Evolutionary conservation across 192 early-diverging fungal species (phyloP), one percentile per base, ranked within the genome.

Genomic region (Globomyces pollinis-pini): DNA sequence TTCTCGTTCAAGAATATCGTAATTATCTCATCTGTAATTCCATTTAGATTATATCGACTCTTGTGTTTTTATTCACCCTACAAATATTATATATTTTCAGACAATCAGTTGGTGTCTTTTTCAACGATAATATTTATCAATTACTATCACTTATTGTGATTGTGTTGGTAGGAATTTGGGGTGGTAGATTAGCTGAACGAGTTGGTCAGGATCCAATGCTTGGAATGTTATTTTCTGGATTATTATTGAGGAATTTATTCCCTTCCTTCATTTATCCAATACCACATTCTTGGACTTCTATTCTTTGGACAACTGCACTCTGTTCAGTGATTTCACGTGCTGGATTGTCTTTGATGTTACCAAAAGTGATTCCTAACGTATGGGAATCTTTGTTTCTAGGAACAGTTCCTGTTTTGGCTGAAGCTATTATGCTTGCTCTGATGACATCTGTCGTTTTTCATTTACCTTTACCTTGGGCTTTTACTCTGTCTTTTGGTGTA

Each of bases 201-300:
- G 18, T 47, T 3, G 16, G 33, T 18, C 44, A 50, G 18, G 44
- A 26, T 35, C 32, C 57, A 15, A 72, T 72, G 70, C 42, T 72
- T 2, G 65, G 66, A 13, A 72, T 72, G 70, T 55, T 72, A 7
- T 1, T 64, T n/a, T 50, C 65, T 4, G 70, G 70, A 3, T 45
- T 72, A 26, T 28, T 68, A 11, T 30, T 65, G 21, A 29, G 70
- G 16, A 72, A 72, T 36, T 28, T 65, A 29, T 62, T 72, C 3
- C 62, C 62, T 1, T 21, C 26, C 3, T 20, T 72, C 33, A 61
- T 68, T 42, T 24, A 65, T 16, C 57, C 56, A 6, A n/a, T 65
- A 11, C 70, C 70, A 38, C 70, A 72, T 39, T 21, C 53, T 29
- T 72, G 70, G 70, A 68, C 70, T 26, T 36, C 70, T 5, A 59